These are phyloP conservation scores for Pezicula neosporulosa DNA, from an alignment of 2,329 filamentous ascomycete species.

Conservation along the genomic window DNA sequence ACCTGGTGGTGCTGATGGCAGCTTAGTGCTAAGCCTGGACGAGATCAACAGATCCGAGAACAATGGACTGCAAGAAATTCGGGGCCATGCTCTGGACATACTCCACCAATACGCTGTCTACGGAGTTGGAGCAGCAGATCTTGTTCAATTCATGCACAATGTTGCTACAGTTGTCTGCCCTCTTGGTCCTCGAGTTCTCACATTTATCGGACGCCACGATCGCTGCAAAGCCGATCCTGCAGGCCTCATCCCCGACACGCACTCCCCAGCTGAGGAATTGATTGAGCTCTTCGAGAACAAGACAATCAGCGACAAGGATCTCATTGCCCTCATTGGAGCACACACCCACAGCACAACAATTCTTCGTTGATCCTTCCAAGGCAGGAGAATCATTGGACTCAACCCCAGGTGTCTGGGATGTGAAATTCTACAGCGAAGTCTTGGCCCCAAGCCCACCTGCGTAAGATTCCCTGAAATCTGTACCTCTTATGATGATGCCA, in stretches of 20 bases:
- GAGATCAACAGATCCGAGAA: slow-evolving; percentile 39
- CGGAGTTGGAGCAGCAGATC: slow-evolving; percentile 47
- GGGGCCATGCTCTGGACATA: slow-evolving; percentile 29
- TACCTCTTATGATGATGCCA: neutral
- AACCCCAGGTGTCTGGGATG: slow-evolving; percentile 51
- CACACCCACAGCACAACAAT: slow-evolving; percentile 49
- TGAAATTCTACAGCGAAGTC: slow-evolving; percentile 44
- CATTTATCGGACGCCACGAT: slow-evolving; percentile 49
- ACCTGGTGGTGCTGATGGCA: slow-evolving; percentile 44
- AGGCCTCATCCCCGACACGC: slow-evolving; percentile 40
- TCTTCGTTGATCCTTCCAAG: slow-evolving; percentile 36
- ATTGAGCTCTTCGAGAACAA: slow-evolving; percentile 48
- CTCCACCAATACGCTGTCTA: slow-evolving; percentile 33
- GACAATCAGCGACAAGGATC: slow-evolving; percentile 46
- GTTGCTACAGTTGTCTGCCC: slow-evolving; percentile 38
- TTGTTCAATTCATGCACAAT: slow-evolving; percentile 44
- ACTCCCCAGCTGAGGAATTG: slow-evolving; percentile 42
- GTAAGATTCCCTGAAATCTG: neutral
- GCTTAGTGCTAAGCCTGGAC: slow-evolving; percentile 35
- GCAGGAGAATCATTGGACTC: slow-evolving; percentile 46
- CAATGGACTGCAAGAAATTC: slow-evolving; percentile 43
- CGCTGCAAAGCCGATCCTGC: slow-evolving; percentile 31
- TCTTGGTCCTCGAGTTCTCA: slow-evolving; percentile 47
- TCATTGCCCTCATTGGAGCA: slow-evolving; percentile 52
- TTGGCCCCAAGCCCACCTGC: slow-evolving; percentile 27